Base-by-base conservation (phyloP, 176 grass and related monocot genomes). In the Triticum turgidum region DNA sequence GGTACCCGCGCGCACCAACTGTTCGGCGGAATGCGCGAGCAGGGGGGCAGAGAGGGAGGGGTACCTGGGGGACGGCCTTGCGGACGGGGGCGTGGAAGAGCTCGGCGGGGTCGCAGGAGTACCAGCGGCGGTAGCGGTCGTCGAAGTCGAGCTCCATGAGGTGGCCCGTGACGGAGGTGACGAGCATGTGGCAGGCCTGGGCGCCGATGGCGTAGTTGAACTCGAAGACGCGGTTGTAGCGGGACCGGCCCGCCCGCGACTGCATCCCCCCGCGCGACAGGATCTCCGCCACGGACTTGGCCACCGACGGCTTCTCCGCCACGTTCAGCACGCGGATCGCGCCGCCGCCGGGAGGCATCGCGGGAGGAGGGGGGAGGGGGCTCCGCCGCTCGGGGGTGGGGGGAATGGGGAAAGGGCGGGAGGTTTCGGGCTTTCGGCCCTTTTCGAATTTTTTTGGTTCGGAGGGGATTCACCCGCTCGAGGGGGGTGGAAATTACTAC, bases 141-240 rank as follows among this genome's bases (percentile, higher is more conserved):
- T 96, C 94, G 78, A 98, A 98, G 8, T 98, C 92, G 56, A 98
- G 93, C 80, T 98, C 97, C 97, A 98, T 98, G 73, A 98, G 89
- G 81, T 98, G 94, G 20, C 97, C 97, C 41, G 93, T 98, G 92
- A 98, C 97, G 73, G 94, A 98, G 82, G 97, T 98, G 75, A 96
- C 88, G 61, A 85, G 87, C 97, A 94, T 98, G 82, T 75, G 84
- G 87, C 97, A 96, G 70, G 82, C 52, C 18, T 79, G 88, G 37
- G 41, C 64, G 38, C 85, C 87, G 81, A 92, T 96, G 82, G 78
- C 30, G 88, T 96, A 92, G 76, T 79, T 91, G 80, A 98, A 98
- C 87, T 98, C 90, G 78, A 98, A 98, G 45, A 98, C 56, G 77
- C 97, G 97, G 69, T 98, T 98, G 85, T 94, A 98, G 25, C 77